These are phyloP conservation scores for Colletotrichum sansevieriae DNA, from an alignment of 2,329 filamentous ascomycete species.

Conservation along the genomic window DNA sequence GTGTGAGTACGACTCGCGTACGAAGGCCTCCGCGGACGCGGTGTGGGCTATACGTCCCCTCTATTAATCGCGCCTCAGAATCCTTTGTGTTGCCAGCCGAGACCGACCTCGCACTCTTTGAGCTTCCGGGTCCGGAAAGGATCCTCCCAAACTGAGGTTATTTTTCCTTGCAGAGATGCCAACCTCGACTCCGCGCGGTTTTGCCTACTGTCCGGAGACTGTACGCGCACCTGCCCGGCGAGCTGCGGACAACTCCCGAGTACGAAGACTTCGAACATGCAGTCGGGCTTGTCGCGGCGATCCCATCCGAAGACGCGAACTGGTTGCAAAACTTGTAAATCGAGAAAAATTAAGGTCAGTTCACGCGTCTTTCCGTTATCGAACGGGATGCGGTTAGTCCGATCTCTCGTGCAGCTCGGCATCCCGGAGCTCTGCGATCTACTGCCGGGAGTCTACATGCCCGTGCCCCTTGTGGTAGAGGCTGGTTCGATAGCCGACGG, in stretches of 20 bases:
- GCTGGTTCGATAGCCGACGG: not conserved
- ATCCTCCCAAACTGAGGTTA: not conserved
- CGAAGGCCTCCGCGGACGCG: slow-evolving; percentile 33
- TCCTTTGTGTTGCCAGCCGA: slow-evolving; percentile 6
- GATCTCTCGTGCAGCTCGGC: not conserved
- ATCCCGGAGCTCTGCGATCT: not conserved
- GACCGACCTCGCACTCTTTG: slow-evolving; percentile 6
- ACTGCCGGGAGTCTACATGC: not conserved
- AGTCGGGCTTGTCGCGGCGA: slow-evolving; percentile 37
- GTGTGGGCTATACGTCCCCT: too few species aligned
- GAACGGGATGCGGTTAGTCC: not conserved
- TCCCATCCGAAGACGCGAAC: slow-evolving; percentile 52
- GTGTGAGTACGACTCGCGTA: slow-evolving; percentile 30
- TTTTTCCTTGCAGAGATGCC: slow-evolving; percentile 29
- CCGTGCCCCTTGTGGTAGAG: slow-evolving; percentile 3
- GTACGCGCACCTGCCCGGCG: not conserved
- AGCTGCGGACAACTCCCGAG: slow-evolving; percentile 11
- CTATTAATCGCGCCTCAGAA: too few species aligned
- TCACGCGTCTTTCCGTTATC: too few species aligned
- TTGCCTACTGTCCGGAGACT: slow-evolving; percentile 8
- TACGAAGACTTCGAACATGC: slow-evolving; percentile 39
- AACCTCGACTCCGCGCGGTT: slow-evolving; percentile 8
- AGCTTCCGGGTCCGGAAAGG: not conserved
- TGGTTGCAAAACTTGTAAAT: slow-evolving; percentile 55
- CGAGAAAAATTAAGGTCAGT: slow-evolving; percentile 56